A percentile compares a stretch with the other conserved stretches of the same genome.
These are phyloP conservation scores for Leishmania turanica DNA, from an alignment of 208 protist species.

Conservation along the genomic window DNA sequence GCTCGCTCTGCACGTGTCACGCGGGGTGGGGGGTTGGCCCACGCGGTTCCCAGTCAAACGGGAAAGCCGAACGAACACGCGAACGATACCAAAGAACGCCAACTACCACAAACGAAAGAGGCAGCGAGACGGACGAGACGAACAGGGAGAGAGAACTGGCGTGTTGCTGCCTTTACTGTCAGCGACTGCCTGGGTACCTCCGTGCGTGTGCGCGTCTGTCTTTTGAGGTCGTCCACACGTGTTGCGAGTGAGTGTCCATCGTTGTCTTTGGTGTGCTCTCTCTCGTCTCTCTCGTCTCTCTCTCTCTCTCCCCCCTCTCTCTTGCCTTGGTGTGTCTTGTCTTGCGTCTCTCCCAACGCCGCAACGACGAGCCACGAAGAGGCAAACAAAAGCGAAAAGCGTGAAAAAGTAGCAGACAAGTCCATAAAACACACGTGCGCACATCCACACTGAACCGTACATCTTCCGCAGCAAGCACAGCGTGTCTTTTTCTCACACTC, in stretches of 20 bases:
- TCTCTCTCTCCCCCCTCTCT: background rate
- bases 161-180: background rate
- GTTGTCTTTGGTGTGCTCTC: background rate
- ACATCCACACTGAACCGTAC: background rate
- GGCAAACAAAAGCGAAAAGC: no score
- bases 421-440: background rate
- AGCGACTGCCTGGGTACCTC: background rate
- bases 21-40: background rate
- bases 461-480: background rate
- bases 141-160: background rate
- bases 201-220: background rate
- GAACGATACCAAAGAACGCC: background rate
- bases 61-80: background rate
- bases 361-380: background rate
- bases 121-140: background rate
- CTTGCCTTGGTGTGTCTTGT: background rate
- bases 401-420: background rate
- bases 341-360: background rate
- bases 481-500: background rate
- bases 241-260: background rate
- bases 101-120: background rate
- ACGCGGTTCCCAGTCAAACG: background rate
- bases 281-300: background rate
- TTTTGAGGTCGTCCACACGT: background rate
- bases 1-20: background rate